Base-by-base conservation (phyloP, 345 rosid species). In the Pelargonium nanum region DNA sequence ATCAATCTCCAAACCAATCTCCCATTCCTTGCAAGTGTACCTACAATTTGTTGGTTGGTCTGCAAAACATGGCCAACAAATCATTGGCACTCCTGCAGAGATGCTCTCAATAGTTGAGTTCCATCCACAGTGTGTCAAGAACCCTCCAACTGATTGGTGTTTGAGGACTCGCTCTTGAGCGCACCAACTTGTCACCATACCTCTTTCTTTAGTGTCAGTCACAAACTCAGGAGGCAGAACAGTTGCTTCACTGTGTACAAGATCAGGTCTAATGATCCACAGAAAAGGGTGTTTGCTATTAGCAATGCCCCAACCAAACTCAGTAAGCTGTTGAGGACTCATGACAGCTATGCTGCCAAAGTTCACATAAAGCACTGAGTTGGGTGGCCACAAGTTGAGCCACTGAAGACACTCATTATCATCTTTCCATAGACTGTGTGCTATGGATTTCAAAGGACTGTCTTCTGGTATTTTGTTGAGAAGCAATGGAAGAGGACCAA, bases 271-370 rank as follows among this genome's bases (percentile, higher is more conserved):
- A 19, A 65, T 12, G 17, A 58, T 55, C 53, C 69, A 22, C 56
- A 51, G 19, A 51, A 65, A 58, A 6, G 45, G 62, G 19, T 8
- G 40, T 23, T 28, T 6, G 17, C 63, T 58, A 12, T 58, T 65
- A 26, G 63, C 69, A 22, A 65, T 23, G 4, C 69, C 69, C 50
- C 50, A n/a, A 19, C 62, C 69, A 50, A 28, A n/a, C 53, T 58
- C 63, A 52, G 22, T 6, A 7, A 65, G 24, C 24, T 65, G 62
- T 16, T 65, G 62, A 4, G 19, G 24, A 9, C 50, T 26, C 56
- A 58, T 26, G 26, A 51, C 0, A 7, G 69, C 51, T 21, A 65
- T 28, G 51, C 72, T 60, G 54, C 70, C 15, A 2, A 1, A 19
- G 50, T 61, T 61, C 0, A 61, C 24, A 2, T 61, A 61, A 5